Conservation (phyloP, 768 basidiomycete species). For the Dioszegia aurantiaca region DNA sequence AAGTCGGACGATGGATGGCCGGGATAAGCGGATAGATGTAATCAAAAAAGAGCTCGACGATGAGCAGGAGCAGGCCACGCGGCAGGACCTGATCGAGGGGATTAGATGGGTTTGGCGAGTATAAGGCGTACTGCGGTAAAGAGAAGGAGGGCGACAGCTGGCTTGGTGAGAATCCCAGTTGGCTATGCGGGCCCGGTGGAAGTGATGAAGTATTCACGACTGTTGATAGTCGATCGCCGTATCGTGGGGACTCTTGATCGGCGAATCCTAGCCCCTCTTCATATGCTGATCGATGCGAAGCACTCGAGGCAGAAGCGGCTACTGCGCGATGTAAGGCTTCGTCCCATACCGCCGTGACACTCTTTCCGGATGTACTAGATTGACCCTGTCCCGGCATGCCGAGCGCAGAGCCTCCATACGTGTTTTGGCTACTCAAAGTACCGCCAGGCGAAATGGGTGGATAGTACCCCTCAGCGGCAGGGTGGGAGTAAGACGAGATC, state of each 20-base stretch:
- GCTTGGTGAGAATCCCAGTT: background rate
- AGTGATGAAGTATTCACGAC: background rate
- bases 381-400: constrained; percentile 10
- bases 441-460: constrained; percentile 10
- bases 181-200: background rate
- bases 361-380: background rate
- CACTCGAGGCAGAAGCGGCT: background rate
- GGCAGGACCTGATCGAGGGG: constrained; percentile 78
- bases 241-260: background rate
- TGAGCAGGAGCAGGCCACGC: constrained; percentile 72
- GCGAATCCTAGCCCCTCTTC: background rate
- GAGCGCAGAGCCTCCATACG: constrained; percentile 9
- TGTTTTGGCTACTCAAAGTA: constrained; percentile 18
- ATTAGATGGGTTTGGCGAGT: constrained; percentile 61
- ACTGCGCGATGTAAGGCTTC: constrained; percentile 7
- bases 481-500: background rate
- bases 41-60: constrained; percentile 86
- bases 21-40: constrained; percentile 90
- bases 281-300: background rate
- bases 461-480: constrained; percentile 3
- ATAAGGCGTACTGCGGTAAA: constrained; percentile 54
- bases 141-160: constrained; percentile 44
- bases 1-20: constrained; percentile 84
- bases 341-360: constrained; percentile 8
- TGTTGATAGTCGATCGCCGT: background rate